Evolutionary conservation across 2,329 filamentous ascomycete genomes (phyloP).

Genomic region (Neonectria coccinea): DNA sequence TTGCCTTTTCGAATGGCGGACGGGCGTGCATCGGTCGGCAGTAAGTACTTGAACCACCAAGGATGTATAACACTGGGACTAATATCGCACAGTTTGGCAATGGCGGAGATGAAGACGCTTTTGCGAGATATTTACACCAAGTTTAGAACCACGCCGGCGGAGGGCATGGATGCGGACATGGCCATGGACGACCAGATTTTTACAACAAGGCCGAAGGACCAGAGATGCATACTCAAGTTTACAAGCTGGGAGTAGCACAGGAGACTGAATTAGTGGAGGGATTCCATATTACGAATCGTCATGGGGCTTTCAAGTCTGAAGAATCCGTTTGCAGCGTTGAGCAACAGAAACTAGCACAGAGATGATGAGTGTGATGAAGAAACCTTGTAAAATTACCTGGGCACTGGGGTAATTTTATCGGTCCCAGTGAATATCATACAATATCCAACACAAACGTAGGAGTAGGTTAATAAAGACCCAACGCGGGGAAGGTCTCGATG

Average conservation of each 20-base stretch:
- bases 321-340: too few relatives aligned
- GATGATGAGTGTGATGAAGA: background rate
- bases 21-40: slow-evolving; percentile 35
- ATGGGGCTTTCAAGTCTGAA: too few relatives aligned
- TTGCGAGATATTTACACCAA: slow-evolving; percentile 28
- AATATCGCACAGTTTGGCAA: slow-evolving; percentile 15
- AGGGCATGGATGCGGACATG: slow-evolving; percentile 26
- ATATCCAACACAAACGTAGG: too few relatives aligned
- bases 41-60: slow-evolving; percentile 20
- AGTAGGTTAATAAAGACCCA: background rate
- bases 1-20: slow-evolving; percentile 31
- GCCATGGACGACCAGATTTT: slow-evolving; percentile 37
- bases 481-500: too few relatives aligned
- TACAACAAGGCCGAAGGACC: slow-evolving; percentile 34
- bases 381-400: background rate
- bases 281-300: too few relatives aligned
- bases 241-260: slow-evolving; percentile 13
- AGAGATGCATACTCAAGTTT: slow-evolving; percentile 32
- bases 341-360: too few relatives aligned
- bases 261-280: background rate
- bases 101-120: slow-evolving; percentile 34
- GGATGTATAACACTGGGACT: background rate
- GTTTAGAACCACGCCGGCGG: slow-evolving; percentile 16
- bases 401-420: background rate
- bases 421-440: background rate